Base-by-base conservation (phyloP, 306 rosid genomes). In the Citrullus mucosospermus region DNA sequence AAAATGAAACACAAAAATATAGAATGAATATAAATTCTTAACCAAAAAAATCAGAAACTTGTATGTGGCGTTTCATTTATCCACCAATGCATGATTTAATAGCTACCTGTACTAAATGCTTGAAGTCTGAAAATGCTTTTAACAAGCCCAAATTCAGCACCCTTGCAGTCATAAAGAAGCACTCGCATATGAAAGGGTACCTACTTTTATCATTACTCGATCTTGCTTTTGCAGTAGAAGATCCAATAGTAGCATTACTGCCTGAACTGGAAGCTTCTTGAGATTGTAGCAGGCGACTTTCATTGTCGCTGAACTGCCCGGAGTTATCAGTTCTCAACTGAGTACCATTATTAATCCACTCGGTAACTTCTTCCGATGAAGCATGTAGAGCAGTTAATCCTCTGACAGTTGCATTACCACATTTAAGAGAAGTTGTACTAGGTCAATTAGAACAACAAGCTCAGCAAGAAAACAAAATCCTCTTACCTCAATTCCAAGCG, bases 101-200 rank as follows among this genome's bases (percentile, higher is more conserved):
- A 28, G 16, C 84, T 91, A 96, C 99, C 99, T 96, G 99, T 79
- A 85, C 96, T 80, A 96, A 87, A 90, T 96, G 98, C 84, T 91
- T 93, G 89, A 88, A 96, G 89, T 96, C 98, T 38, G 98, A 92
- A 81, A 96, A 89, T 81, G 97, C 97, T 85, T 93, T 96, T 78
- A 96, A 88, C 82, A 96, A 89, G 69, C 99, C 99, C 83, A 96
- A 81, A 83, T 96, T 88, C 82, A 96, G 97, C 85, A 92, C 98
- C 88, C 99, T 90, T 53, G 93, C 93, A 59, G 98, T 96, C 97
- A 96, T 96, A 87, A 91, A 96, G 93, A 96, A 96, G 87, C 99
- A 96, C 88, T 96, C 99, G 9, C 98, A 92, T 82, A 93, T 96
- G 87, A 96, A 96, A 72, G 96, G 76, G 83, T 87, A 96, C 79